These are phyloP conservation scores for Melanomma pulvis-pyrius DNA, from an alignment of 495 filamentous ascomycete genomes.

Conservation along the genomic window DNA sequence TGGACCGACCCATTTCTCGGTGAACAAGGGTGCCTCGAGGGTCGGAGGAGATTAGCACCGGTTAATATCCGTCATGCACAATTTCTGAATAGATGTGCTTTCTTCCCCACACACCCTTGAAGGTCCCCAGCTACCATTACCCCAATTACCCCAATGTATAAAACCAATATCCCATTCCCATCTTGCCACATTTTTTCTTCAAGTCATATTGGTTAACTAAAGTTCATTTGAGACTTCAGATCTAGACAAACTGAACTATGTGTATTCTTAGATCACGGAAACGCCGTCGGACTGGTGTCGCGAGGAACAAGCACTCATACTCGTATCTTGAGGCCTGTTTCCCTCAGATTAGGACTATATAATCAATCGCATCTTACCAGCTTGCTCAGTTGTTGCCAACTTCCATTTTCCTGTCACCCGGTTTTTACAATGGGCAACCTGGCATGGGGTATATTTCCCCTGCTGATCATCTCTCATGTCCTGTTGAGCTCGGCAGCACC, in stretches of 20 bases:
- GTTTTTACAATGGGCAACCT: constrained; percentile 1
- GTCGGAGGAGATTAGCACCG: not conserved
- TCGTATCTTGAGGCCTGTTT: not conserved
- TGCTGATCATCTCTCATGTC: not conserved
- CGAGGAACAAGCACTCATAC: not conserved
- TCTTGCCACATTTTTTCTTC: not conserved
- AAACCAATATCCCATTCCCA: not conserved
- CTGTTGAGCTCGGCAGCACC: not conserved
- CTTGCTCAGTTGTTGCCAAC: not conserved
- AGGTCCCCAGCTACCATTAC: not conserved
- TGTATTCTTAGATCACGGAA: not conserved
- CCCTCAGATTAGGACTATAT: not conserved
- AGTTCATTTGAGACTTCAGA: not conserved
- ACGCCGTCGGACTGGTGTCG: not conserved
- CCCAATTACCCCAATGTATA: not conserved
- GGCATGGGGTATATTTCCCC: not conserved
- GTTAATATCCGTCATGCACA: not conserved
- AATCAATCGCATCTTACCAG: constrained; percentile 6
- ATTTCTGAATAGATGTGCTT: not conserved
- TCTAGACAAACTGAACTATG: not conserved
- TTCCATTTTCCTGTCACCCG: constrained; percentile 1
- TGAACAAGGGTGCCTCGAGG: not conserved
- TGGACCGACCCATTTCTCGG: not conserved
- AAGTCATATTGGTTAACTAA: not conserved
- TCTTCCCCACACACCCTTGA: not conserved